Evolutionary conservation across 768 basidiomycete genomes (phyloP).

Genomic region (Tulasnella sp.): DNA sequence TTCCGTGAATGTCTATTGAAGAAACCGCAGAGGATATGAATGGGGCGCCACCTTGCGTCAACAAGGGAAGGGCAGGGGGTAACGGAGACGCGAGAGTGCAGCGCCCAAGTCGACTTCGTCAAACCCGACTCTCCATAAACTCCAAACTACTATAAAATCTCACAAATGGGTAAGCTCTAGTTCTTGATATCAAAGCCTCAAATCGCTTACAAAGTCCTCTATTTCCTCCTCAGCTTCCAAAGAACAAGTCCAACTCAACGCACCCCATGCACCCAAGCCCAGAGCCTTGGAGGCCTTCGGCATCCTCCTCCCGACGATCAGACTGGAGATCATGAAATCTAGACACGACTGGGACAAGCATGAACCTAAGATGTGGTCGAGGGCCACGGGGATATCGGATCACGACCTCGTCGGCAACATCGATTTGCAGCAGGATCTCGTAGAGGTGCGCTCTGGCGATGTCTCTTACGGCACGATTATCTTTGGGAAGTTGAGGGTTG

Average conservation of each 20-base stretch:
- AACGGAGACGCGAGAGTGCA: too few relatives aligned
- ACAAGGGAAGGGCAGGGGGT: too few relatives aligned
- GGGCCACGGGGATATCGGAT: conserved; percentile 44
- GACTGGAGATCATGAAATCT: conserved; percentile 52
- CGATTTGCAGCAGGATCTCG: conserved; percentile 30
- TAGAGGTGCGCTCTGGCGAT: conserved; percentile 39
- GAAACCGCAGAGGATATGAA: too few relatives aligned
- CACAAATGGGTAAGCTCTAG: too few relatives aligned
- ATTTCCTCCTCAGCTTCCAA: conserved; percentile 35
- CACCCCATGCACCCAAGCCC: conserved; percentile 44
- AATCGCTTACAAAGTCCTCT: too few relatives aligned
- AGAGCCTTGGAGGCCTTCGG: conserved; percentile 60
- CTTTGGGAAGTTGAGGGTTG: conserved; percentile 64
- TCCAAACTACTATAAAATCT: too few relatives aligned
- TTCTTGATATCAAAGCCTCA: too few relatives aligned
- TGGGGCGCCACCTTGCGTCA: too few relatives aligned
- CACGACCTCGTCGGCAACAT: conserved; percentile 29
- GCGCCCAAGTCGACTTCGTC: too few relatives aligned
- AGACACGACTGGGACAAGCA: conserved; percentile 63
- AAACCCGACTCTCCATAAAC: too few relatives aligned
- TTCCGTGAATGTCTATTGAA: too few relatives aligned
- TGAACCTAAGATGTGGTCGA: conserved; percentile 60
- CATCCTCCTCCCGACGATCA: conserved; percentile 42
- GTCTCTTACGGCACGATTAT: conserved; percentile 63
- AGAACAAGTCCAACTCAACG: conserved; percentile 48